A percentile compares a stretch with the other conserved stretches of the same genome.
Evolutionary conservation across 768 basidiomycete genomes (phyloP).

Genomic region (Termitomyces sp.): DNA sequence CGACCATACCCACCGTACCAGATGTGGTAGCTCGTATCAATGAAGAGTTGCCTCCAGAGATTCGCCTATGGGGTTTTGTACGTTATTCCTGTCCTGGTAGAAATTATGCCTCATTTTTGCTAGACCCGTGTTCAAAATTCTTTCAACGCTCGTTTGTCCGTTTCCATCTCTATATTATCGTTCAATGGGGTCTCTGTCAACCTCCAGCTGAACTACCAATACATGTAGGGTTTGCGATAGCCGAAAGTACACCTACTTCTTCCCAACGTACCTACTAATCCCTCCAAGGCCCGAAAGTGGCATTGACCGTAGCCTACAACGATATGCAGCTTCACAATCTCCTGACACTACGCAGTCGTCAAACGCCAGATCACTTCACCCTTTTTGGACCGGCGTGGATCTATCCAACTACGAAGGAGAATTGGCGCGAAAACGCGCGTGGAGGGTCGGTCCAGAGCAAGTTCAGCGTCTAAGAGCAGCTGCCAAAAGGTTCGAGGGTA

Average conservation of each 20-base stretch:
- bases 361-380: constrained; percentile 25
- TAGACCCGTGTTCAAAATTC: constrained; percentile 72
- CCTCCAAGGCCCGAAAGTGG: constrained; percentile 79
- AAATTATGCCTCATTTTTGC: not conserved
- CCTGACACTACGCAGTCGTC: constrained; percentile 10
- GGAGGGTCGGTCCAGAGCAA: constrained; percentile 53
- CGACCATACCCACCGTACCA: constrained; percentile 60
- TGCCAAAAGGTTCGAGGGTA: constrained; percentile 69
- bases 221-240: constrained; percentile 78
- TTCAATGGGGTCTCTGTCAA: not conserved
- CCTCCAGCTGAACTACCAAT: constrained; percentile 8
- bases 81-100: constrained; percentile 21
- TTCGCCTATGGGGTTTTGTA: constrained; percentile 89
- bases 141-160: constrained; percentile 73
- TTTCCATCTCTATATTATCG: constrained; percentile 7
- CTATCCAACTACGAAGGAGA: constrained; percentile 49
- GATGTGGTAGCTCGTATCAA: constrained; percentile 76
- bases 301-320: constrained; percentile 40
- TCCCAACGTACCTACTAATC: constrained; percentile 88
- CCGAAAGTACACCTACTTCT: constrained; percentile 95
- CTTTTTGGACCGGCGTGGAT: constrained; percentile 56
- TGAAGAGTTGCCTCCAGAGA: constrained; percentile 81
- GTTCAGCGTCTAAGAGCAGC: constrained; percentile 50
- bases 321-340: constrained; percentile 23
- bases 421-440: constrained; percentile 59